Base-by-base conservation (phyloP, 352 stramenopile genomes). In the Phytopythium mirpurense region DNA sequence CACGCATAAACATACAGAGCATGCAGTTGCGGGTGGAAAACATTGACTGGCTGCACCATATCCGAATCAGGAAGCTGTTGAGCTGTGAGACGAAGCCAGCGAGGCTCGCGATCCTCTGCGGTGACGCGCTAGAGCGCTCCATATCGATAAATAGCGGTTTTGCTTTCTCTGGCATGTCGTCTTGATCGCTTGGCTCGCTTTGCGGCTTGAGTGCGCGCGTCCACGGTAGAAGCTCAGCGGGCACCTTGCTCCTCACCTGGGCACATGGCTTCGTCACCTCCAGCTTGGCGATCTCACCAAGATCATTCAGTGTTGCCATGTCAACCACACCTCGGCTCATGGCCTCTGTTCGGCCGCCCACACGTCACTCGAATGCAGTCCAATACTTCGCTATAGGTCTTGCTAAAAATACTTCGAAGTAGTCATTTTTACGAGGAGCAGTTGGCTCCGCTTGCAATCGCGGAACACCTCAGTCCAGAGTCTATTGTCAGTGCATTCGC, bases 401-500 rank as follows among this genome's bases (percentile, higher is more conserved):
- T 1, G 21, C 3, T 45, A 18, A 31, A 31, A 31, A 45, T 44
- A 44, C 38, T 23, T 24, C 4, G 36, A 38, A n/a, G 34, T 7
- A 15, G 1, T 11, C 23, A n/a, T 51, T 59, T 5, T 9, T 32
- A 32, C 29, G 29, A 32, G 29, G 29, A 67, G 45, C 72, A 83
- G 7, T 65, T 66, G 11, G 52, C 18, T 7, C 70, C 73, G 18
- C 68, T 71, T 15, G 42, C 59, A 24, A 83, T 66, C 21, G 31
- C 51, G 12, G 60, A 56, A 34, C 73, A 83, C 6, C 57, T 49
- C 5, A 62, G 58, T 5, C 40, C 45, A 1, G 70, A 57, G 37
- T 68, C 63, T 19, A 82, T 67, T 3, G 68, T 74, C 51, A 86
- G 56, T 14, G 73, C 46, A 8, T 75, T 72, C 34, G 80, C 64